Evolutionary conservation across 2,329 filamentous ascomycete genomes (phyloP).

Genomic region (Macroventuria anomochaeta): DNA sequence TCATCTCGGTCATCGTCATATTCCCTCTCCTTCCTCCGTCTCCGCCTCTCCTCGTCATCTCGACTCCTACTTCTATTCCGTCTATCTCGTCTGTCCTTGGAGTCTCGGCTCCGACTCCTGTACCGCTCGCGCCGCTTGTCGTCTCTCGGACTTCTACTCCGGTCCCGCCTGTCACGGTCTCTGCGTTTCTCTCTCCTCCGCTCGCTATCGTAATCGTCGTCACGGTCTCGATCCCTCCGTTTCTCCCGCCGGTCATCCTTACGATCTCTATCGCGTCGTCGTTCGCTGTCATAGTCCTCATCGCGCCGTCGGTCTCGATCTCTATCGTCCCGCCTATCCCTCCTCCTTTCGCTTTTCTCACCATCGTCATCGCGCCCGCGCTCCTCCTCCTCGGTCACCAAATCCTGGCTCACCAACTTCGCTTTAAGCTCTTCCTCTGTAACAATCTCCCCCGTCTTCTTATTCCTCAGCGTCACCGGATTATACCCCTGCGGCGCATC

Average conservation of each 20-base stretch:
- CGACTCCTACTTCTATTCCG: slow-evolving; percentile 25
- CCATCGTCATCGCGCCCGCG: slow-evolving; percentile 26
- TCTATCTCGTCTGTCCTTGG: slow-evolving; percentile 27
- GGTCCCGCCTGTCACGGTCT: slow-evolving; percentile 24
- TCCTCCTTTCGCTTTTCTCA: slow-evolving; percentile 25
- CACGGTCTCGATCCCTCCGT: slow-evolving; percentile 20
- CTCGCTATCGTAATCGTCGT: slow-evolving; percentile 30
- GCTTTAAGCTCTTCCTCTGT: slow-evolving; percentile 67
- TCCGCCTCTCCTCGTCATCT: slow-evolving; percentile 33
- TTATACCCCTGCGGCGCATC: slow-evolving; percentile 61
- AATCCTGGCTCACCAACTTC: slow-evolving; percentile 57
- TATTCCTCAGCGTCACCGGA: slow-evolving; percentile 67
- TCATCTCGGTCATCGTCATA: slow-evolving; percentile 26
- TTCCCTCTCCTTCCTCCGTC: slow-evolving; percentile 35
- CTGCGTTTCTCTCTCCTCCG: slow-evolving; percentile 27
- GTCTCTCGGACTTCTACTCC: slow-evolving; percentile 38
- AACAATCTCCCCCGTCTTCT: slow-evolving; percentile 66
- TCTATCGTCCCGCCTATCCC: slow-evolving; percentile 30
- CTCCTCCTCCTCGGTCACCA: slow-evolving; percentile 47
- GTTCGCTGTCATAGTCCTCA: slow-evolving; percentile 23
- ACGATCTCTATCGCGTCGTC: slow-evolving; percentile 29
- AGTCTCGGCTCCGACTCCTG: slow-evolving; percentile 34
- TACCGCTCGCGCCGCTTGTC: slow-evolving; percentile 35
- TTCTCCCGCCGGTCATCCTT: slow-evolving; percentile 24
- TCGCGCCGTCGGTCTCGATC: slow-evolving; percentile 25